These are phyloP conservation scores for Punica granatum DNA, from an alignment of 345 rosid genomes.

Conservation along the genomic window DNA sequence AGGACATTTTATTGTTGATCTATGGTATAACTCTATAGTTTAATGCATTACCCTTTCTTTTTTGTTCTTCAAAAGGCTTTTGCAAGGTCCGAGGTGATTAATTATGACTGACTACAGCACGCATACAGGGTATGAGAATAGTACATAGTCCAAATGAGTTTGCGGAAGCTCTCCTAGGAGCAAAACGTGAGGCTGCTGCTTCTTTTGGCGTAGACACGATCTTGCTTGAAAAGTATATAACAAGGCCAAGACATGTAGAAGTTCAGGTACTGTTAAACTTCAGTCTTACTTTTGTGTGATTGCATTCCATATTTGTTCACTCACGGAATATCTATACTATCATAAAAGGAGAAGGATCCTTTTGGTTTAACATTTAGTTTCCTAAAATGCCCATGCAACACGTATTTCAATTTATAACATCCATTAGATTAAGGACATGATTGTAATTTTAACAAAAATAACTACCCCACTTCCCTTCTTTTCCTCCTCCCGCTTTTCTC, in stretches of 20 bases:
- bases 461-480: too few relatives aligned
- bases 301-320: conserved; percentile 3
- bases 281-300: background rate
- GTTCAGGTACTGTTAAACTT: conserved; percentile 53
- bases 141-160: conserved; percentile 59
- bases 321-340: too few relatives aligned
- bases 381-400: too few relatives aligned
- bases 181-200: conserved; percentile 93
- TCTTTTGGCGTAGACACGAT: conserved; percentile 85
- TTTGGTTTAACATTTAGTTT: too few relatives aligned
- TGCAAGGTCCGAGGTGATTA: background rate
- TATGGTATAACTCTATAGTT: background rate
- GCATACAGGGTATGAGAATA: conserved; percentile 86
- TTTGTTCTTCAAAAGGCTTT: background rate
- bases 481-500: too few relatives aligned
- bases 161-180: conserved; percentile 78
- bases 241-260: conserved; percentile 88
- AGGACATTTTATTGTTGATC: background rate
- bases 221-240: conserved; percentile 89
- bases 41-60: background rate
- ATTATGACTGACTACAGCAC: conserved; percentile 20
- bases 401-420: too few relatives aligned
- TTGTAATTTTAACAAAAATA: too few relatives aligned
- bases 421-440: too few relatives aligned
- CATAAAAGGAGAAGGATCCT: too few relatives aligned